Evolutionary conservation across 2,329 filamentous ascomycete genomes (phyloP), one percentile per base, ranked within the genome.

Genomic region (Xylaria sp.): DNA sequence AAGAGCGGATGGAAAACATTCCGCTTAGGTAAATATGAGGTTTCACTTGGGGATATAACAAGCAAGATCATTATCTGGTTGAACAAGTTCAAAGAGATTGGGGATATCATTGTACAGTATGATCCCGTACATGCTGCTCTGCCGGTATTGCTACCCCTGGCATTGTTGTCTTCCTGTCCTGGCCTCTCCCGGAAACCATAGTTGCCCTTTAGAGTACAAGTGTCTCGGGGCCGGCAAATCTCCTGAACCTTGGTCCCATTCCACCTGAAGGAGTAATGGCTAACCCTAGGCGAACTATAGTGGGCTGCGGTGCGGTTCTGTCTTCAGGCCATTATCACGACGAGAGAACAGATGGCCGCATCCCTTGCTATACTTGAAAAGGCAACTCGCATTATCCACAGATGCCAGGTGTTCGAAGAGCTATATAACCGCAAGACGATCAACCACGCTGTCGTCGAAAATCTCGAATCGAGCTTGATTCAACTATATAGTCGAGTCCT

Each of bases 391-490:
- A 59, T 60, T 17, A 23, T 63, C n/a, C 60, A 59, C 28, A 59
- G 60, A 55, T 63, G 53, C 21, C 50, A 51, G 21, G 35, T 64
- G 21, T 64, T 33, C 25, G 57, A 64, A 31, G 40, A 9, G 3
- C 6, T 61, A 51, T 64, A 64, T 42, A 60, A 63, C 45, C 51
- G 52, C 38, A 45, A 40, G 38, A 64, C 57, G 2, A 4, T 57
- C 21, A 14, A 54, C 9, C 31, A 43, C 12, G 21, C n/a, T 11
- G 33, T 31, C 8, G 38, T 40, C 23, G 2, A 61, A 35, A 40
- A 33, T 47, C 45, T 64, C 17, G 61, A 64, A 46, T 53, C 57
- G 6, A 46, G 51, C 9, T 47, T 64, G 35, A 40, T 60, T 21
- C 21, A 19, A 15, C 61, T 64, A 21, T 64, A 64, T 46, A 12